Conservation (phyloP, 2,329 filamentous ascomycete genomes). For the Fusarium hainanense region DNA sequence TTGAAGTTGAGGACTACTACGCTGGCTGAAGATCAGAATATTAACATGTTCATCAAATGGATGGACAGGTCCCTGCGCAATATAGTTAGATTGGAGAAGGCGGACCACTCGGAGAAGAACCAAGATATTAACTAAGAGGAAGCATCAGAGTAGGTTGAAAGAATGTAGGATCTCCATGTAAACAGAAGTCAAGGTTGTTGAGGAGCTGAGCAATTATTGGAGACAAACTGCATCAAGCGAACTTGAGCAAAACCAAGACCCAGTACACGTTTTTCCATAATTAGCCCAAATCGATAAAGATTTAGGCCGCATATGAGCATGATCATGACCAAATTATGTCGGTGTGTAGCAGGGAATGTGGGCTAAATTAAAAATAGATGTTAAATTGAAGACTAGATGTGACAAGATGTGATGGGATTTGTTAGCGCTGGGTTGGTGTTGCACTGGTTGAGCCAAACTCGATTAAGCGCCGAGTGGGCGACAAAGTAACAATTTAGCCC, state of each 20-base stretch:
- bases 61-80: slow-evolving; percentile 16
- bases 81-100: slow-evolving; percentile 21
- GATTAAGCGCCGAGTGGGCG: slow-evolving; percentile 39
- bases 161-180: slow-evolving; percentile 8
- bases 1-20: slow-evolving; percentile 9
- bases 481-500: slow-evolving; percentile 45
- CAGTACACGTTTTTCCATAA: slow-evolving; percentile 37
- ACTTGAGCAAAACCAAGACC: slow-evolving; percentile 2
- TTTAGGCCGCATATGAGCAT: slow-evolving; percentile 23
- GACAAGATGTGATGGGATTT: slow-evolving; percentile 38
- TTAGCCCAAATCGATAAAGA: slow-evolving; percentile 35
- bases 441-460: slow-evolving; percentile 32
- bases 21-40: slow-evolving; percentile 13
- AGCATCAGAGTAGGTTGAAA: slow-evolving; percentile 31
- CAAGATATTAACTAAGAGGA: background rate
- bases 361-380: slow-evolving; percentile 54
- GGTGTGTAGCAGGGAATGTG: slow-evolving; percentile 32
- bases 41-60: background rate
- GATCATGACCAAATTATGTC: slow-evolving; percentile 37
- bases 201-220: slow-evolving; percentile 18
- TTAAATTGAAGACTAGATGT: slow-evolving; percentile 25
- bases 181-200: slow-evolving; percentile 24
- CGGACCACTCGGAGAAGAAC: slow-evolving; percentile 27
- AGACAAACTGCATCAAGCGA: slow-evolving; percentile 19
- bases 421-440: slow-evolving; percentile 43